These are phyloP conservation scores for Amanita rubescens DNA, from an alignment of 768 basidiomycete genomes.

Conservation along the genomic window DNA sequence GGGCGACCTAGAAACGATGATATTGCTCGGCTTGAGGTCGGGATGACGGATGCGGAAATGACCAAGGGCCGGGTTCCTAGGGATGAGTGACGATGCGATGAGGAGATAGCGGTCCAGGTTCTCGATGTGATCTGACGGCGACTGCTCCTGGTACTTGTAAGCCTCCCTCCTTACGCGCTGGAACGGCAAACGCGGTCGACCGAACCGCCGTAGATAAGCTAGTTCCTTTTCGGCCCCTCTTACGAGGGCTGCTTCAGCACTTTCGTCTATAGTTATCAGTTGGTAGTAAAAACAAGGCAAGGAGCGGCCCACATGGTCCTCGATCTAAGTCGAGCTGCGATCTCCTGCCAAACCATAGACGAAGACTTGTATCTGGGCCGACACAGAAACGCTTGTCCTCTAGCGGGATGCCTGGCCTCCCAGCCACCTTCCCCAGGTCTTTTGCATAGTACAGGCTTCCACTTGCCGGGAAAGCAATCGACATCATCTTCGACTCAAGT, in stretches of 20 bases:
- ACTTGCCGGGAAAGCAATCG: slow-evolving; percentile 38
- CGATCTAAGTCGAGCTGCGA: no score
- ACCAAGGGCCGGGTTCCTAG: slow-evolving; percentile 29
- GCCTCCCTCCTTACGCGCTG: slow-evolving; percentile 32
- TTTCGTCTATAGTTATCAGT: slow-evolving; percentile 33
- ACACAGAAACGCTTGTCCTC: no score
- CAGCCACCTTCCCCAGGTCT: slow-evolving; percentile 35
- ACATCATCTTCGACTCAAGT: slow-evolving; percentile 43
- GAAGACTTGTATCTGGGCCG: slow-evolving; percentile 31
- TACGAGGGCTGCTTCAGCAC: slow-evolving; percentile 33
- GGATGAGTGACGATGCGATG: slow-evolving; percentile 40
- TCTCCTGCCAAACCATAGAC: slow-evolving; percentile 45
- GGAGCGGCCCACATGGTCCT: slow-evolving; percentile 43
- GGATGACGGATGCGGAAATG: slow-evolving; percentile 47
- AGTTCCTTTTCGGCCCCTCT: slow-evolving; percentile 43
- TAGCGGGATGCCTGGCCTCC: slow-evolving; percentile 27
- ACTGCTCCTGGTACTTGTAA: slow-evolving; percentile 39
- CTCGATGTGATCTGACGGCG: slow-evolving; percentile 38
- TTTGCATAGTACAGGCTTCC: slow-evolving; percentile 42
- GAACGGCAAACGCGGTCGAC: slow-evolving; percentile 39
- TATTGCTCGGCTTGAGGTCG: slow-evolving; percentile 42
- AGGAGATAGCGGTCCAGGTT: slow-evolving; percentile 39
- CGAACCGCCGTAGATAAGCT: slow-evolving; percentile 41
- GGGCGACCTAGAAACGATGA: slow-evolving; percentile 39
- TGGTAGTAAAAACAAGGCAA: slow-evolving; percentile 24